Evolutionary conservation across 2,329 filamentous ascomycete species (phyloP).

Genomic region (Arachnomyces sp.): DNA sequence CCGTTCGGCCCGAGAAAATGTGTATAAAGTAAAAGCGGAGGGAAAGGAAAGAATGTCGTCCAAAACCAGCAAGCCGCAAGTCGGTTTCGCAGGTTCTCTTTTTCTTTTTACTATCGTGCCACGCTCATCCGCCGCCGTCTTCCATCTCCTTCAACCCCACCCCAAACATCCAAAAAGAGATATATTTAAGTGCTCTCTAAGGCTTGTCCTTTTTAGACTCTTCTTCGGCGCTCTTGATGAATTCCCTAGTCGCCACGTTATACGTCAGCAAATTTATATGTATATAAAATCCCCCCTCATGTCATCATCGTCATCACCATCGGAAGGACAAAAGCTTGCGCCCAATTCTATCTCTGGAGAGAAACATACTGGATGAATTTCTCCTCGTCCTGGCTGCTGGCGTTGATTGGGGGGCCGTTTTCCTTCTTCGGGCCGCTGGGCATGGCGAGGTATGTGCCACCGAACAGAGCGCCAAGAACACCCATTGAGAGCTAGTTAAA

Average conservation of each 20-base stretch:
- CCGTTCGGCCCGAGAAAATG: too few relatives aligned
- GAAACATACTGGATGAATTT: conserved; percentile 58
- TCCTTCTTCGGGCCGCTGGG: conserved; percentile 41
- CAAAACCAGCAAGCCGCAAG: conserved; percentile 6
- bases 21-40: too few relatives aligned
- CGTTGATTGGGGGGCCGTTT: conserved; percentile 53
- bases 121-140: conserved; percentile 5
- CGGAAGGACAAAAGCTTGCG: not conserved
- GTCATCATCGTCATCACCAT: not conserved
- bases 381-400: conserved; percentile 60
- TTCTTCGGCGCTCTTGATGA: conserved; percentile 43
- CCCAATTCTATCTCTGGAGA: too few relatives aligned
- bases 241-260: conserved; percentile 33
- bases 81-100: conserved; percentile 11
- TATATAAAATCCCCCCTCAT: not conserved
- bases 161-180: conserved; percentile 1
- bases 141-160: conserved; percentile 9
- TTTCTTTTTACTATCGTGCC: conserved; percentile 7
- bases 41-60: not conserved
- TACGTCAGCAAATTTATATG: not conserved
- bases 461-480: conserved; percentile 45
- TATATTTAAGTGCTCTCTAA: conserved; percentile 15
- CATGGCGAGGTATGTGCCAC: conserved; percentile 38
- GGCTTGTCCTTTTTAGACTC: conserved; percentile 41
- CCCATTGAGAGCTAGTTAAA: conserved; percentile 52